Evolutionary conservation across 192 early-diverging fungal species (phyloP).

Genomic region (Entomortierella parvispora): DNA sequence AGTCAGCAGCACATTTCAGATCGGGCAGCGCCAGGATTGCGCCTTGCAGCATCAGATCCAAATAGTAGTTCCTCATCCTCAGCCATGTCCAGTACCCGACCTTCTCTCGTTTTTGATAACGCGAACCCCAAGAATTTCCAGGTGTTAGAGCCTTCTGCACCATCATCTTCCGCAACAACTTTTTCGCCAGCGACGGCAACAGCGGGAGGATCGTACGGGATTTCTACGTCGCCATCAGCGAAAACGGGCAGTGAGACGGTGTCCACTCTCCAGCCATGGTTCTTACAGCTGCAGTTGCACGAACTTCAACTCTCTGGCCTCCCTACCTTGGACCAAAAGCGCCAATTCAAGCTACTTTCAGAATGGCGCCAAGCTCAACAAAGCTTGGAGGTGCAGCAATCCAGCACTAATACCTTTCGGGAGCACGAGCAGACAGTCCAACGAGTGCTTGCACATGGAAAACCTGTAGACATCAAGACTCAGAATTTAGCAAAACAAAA

Average conservation of each 20-base stretch:
- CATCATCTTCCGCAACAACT: not conserved
- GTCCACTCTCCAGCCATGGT: not conserved
- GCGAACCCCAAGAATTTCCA: too few species aligned
- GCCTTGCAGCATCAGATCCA: not conserved
- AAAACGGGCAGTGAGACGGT: not conserved
- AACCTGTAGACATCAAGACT: conserved; percentile 21
- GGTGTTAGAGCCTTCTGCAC: not conserved
- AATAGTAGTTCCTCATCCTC: not conserved
- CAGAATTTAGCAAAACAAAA: conserved; percentile 21
- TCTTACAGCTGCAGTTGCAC: not conserved
- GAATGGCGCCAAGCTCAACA: conserved; percentile 38
- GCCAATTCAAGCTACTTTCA: conserved; percentile 26
- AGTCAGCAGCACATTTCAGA: conserved; percentile 23
- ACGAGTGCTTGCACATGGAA: conserved; percentile 13
- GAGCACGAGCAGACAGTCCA: conserved; percentile 29
- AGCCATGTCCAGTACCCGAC: too few species aligned
- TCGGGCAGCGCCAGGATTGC: not conserved
- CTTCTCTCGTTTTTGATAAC: too few species aligned
- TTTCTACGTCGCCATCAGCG: not conserved
- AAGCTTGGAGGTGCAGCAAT: conserved; percentile 18
- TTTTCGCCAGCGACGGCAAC: too few species aligned
- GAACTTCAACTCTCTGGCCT: not conserved
- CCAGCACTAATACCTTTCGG: conserved; percentile 13
- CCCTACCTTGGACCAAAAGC: conserved; percentile 21
- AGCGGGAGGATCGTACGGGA: too few species aligned